Evolutionary conservation across 2,329 filamentous ascomycete species (phyloP), one percentile per base, ranked within the genome.

Genomic region (Arthrobotrys megalospora): DNA sequence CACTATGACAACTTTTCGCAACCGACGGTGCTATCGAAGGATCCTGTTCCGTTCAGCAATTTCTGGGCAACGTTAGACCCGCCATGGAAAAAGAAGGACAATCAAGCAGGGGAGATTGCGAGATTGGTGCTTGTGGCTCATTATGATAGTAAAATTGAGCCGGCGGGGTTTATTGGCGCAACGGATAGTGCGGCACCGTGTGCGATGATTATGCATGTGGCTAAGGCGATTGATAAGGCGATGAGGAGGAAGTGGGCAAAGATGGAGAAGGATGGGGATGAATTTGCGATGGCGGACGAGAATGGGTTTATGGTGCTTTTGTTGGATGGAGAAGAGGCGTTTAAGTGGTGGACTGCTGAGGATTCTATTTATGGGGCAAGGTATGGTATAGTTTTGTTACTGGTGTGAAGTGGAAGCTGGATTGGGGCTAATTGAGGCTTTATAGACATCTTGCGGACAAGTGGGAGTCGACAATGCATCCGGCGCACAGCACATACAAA

Each of bases 311-410:
- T 98, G 86, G 92, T 99, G 32, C 80, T 99, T 32, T 88, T 99
- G 69, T 85, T 99, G 6, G 96, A 99, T 82, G 96, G 96, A 3
- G 96, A 99, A 85, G 96, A 99, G 84, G 94, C 96, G 0, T 99
- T 97, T 84, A 85, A 89, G 21, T 84, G 84, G 0, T 99, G 96
- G 96, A 92, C 90, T 0, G 89, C 89, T 41, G 89, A 87, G 0
- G 96, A 99, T 84, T 96, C 93, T 4, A 85, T 97, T 3, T 99
- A 99, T 82, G 96, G 96, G 1, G 89, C 95, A 16, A 90, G 93
- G 90, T 92, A 86, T 47, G 86, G 69, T 16, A 75, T 55, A 1
- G 45, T 24, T 1, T 7, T 28, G 19, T 6, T 43, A 10, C 21
- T 53, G 41, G 41, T 41, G 38, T 36, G 41, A 65, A 41, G n/a